These are phyloP conservation scores for Dianthus caryophyllus DNA, from an alignment of 148 eudicot species.

Conservation along the genomic window DNA sequence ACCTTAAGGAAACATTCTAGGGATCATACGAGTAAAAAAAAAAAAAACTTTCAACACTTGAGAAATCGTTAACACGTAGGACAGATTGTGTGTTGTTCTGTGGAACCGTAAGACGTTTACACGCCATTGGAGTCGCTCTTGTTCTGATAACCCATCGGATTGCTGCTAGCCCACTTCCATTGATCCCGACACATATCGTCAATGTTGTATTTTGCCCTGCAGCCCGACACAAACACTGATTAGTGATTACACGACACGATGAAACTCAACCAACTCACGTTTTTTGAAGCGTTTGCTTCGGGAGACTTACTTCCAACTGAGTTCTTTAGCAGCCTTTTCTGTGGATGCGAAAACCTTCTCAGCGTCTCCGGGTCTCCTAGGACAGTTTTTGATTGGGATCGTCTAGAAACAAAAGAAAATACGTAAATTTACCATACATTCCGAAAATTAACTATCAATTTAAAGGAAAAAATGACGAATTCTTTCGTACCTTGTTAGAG, in stretches of 20 bases:
- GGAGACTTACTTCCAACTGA: conserved; percentile 79
- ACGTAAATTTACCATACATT: not conserved
- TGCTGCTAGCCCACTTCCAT: conserved; percentile 84
- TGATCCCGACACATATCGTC: conserved; percentile 90
- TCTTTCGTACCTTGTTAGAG: conserved; percentile 51
- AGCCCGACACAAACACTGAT: not conserved
- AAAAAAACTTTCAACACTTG: conserved; percentile 13
- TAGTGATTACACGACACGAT: not conserved
- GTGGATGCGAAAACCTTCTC: conserved; percentile 70
- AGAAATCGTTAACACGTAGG: not conserved
- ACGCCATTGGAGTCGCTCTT: conserved; percentile 17
- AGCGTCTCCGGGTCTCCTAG: conserved; percentile 85
- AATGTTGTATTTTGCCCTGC: conserved; percentile 77
- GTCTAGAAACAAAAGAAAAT: conserved; percentile 37
- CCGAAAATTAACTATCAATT: not conserved
- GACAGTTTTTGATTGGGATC: conserved; percentile 70
- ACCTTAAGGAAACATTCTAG: not conserved
- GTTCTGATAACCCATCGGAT: conserved; percentile 70
- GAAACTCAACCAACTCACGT: not conserved
- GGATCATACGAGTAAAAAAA: not conserved
- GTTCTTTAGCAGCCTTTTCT: conserved; percentile 75
- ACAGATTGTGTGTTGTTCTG: not conserved
- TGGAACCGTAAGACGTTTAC: not conserved
- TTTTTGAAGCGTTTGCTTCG: not conserved
- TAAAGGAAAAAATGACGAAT: conserved; percentile 7